Evolutionary conservation across 2,329 filamentous ascomycete species (phyloP).

Genomic region (Pseudogymnoascus sp.): DNA sequence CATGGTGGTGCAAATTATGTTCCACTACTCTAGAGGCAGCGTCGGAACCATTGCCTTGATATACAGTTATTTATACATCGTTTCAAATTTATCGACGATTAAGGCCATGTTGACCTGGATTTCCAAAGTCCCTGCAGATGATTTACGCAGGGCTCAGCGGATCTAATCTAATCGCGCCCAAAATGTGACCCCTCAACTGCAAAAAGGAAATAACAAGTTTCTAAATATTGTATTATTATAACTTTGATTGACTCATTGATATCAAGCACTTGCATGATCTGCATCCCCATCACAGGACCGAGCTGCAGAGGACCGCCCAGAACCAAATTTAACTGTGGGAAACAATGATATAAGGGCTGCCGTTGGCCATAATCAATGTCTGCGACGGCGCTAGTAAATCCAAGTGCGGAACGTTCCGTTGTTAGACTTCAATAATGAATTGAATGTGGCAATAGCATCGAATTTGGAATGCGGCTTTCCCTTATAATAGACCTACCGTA

Average conservation of each 20-base stretch:
- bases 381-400: background rate
- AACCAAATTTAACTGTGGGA: background rate
- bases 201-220: background rate
- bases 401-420: background rate
- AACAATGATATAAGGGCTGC: background rate
- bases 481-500: background rate
- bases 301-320: background rate
- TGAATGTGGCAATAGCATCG: background rate
- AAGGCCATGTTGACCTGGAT: background rate
- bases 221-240: background rate
- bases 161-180: background rate
- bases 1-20: background rate
- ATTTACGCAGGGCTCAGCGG: background rate
- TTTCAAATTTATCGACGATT: background rate
- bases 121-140: background rate
- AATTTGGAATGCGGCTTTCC: background rate
- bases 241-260: background rate
- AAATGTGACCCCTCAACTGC: background rate
- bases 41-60: background rate
- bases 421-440: slow-evolving; percentile 2
- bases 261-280: background rate
- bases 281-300: background rate
- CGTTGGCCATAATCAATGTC: background rate
- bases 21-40: background rate
- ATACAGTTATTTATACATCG: background rate